phyloP scores from a whole-genome alignment of 768 basidiomycete species.

The Mycena alexandri region DNA sequence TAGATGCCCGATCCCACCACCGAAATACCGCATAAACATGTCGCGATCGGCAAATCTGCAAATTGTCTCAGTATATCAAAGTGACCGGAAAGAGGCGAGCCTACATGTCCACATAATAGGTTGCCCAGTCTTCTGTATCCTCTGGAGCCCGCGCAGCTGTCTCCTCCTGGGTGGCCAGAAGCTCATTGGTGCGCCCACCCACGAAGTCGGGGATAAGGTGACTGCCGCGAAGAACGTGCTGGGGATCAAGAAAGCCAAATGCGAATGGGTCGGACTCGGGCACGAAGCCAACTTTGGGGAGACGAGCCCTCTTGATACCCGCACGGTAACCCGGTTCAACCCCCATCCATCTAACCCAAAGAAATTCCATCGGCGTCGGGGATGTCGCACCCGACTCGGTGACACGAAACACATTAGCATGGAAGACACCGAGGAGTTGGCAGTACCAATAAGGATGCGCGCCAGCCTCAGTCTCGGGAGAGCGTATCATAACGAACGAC shows the following conservation, averaged over 20 bases:
- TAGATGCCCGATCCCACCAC: too few relatives aligned
- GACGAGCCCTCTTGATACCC: constrained; percentile 34
- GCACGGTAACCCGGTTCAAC: constrained; percentile 4
- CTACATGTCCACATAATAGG: constrained; percentile 50
- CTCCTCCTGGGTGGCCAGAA: constrained; percentile 16
- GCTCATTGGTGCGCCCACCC: constrained; percentile 26
- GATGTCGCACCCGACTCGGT: constrained; percentile 1
- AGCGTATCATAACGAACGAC: constrained; percentile 41
- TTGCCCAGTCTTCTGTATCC: constrained; percentile 45
- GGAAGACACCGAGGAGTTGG: constrained; percentile 41
- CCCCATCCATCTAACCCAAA: constrained; percentile 45
- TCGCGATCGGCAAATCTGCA: too few relatives aligned
- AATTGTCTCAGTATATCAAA: too few relatives aligned
- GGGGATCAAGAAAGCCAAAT: constrained; percentile 57
- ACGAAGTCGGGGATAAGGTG: constrained; percentile 54
- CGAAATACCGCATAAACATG: too few relatives aligned
- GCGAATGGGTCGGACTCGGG: constrained; percentile 37
- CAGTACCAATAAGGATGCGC: constrained; percentile 43
- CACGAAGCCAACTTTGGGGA: constrained; percentile 46
- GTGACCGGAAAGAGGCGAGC: too few relatives aligned
- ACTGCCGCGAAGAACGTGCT: constrained; percentile 44
- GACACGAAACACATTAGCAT: constrained; percentile 35
- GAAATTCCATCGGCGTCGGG: constrained; percentile 40
- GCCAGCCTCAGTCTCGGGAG: constrained; percentile 31
- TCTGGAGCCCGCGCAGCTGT: constrained; percentile 31